These are phyloP conservation scores for Fusarium succisae DNA, from an alignment of 2,329 filamentous ascomycete genomes.

Conservation along the genomic window DNA sequence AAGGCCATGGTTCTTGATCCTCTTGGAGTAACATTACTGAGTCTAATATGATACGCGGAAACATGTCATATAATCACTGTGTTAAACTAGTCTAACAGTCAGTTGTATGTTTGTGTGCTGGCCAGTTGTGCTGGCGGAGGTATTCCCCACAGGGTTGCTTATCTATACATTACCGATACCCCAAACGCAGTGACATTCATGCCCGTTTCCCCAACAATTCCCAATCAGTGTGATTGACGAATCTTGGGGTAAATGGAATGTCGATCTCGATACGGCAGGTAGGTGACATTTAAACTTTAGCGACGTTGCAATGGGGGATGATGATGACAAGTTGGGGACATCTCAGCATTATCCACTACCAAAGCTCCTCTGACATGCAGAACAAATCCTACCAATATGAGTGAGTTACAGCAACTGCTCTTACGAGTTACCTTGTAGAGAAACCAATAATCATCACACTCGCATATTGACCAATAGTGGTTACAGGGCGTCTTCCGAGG, in stretches of 20 bases:
- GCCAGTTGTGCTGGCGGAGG: fast-evolving
- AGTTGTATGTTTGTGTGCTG: neutral
- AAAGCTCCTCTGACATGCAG: neutral
- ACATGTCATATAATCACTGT: fast-evolving
- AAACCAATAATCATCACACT: fast-evolving
- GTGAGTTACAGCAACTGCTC: neutral
- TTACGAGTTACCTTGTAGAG: neutral
- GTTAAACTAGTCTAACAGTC: neutral
- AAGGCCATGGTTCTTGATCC: neutral
- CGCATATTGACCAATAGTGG: neutral
- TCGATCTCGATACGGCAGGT: neutral
- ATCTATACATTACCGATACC: neutral
- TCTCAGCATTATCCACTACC: neutral
- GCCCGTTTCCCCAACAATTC: neutral
- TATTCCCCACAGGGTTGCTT: neutral
- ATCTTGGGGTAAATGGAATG: neutral
- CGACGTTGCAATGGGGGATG: neutral
- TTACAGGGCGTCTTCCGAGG: neutral
- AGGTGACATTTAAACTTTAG: neutral
- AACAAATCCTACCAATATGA: too few relatives aligned
- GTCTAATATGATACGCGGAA: too few relatives aligned
- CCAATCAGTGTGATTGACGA: neutral
- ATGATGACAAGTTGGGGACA: neutral
- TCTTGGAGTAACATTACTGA: neutral
- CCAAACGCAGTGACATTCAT: neutral